Evolutionary conservation across 257 asterid species (phyloP), one percentile per base, ranked within the genome.

Genomic region (Solanum stenotomum): DNA sequence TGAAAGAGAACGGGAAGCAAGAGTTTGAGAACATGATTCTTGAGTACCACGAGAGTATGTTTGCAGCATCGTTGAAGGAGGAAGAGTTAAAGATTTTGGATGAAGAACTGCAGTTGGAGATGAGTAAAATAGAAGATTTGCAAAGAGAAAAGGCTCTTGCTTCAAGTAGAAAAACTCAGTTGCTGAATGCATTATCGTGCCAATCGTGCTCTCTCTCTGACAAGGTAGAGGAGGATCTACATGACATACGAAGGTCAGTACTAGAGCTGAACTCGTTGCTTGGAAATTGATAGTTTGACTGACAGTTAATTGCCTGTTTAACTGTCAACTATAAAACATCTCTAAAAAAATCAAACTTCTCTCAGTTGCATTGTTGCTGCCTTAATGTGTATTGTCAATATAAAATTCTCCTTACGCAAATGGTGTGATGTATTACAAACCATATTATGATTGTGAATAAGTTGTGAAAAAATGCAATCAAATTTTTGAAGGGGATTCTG

Each of bases 211-310:
- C 90, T 78, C 90, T 93, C 84, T 92, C 96, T 22, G 94, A 93
- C 59, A 94, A 93, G 89, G 85, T 95, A 87, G 95, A 92, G 91
- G 94, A 91, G 83, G 96, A 94, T 91, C 93, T 96, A 84, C 91
- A 88, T n/a, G 88, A 87, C 61, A 38, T 93, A 85, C 91, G 84
- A 65, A 85, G 79, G 56, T 93, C 97, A 13, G 90, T 97, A 8
- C 89, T 89, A 27, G 96, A 94, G 87, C 87, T 96, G 90, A 92
- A 91, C 84, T 86, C 91, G 61, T 76, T 93, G 84, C 82, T 91
- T 70, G 87, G 85, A 85, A 49, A 78, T 34, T 76, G 52, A 70
- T 25, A 46, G 71, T 76, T 67, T 67, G 72, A 46, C 34, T 38
- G 68, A 86, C 81, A 81, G 87, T 83, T 88, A 61, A 85, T 59